phyloP scores from a whole-genome alignment of 75 land plant species.

The Picea glauca region DNA sequence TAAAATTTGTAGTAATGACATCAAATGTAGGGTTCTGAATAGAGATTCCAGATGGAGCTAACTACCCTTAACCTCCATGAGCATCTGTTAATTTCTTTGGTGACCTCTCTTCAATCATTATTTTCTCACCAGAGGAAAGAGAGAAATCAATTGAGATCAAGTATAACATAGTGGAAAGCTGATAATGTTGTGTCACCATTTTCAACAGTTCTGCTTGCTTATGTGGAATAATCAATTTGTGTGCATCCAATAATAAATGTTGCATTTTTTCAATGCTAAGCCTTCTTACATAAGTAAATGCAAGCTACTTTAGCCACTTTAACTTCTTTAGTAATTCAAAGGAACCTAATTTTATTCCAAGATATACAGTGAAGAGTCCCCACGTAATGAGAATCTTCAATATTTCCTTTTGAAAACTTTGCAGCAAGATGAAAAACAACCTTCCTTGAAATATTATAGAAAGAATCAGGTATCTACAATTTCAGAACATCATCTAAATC shows the following conservation, averaged over 20 bases:
- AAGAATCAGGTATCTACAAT: constrained; percentile 74
- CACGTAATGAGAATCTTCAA: constrained; percentile 72
- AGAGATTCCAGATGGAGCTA: constrained; percentile 78
- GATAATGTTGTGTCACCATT: constrained; percentile 74
- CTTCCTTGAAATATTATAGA: constrained; percentile 58
- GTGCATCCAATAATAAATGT: constrained; percentile 55
- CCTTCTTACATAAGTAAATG: constrained; percentile 43
- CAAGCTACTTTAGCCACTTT: constrained; percentile 63
- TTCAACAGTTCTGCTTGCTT: constrained; percentile 85
- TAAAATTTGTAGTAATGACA: constrained; percentile 73
- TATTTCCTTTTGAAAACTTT: constrained; percentile 55
- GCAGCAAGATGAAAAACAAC: constrained; percentile 33
- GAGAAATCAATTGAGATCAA: constrained; percentile 76
- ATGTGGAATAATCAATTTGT: constrained; percentile 21
- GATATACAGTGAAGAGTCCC: constrained; percentile 64
- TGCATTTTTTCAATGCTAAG: constrained; percentile 74
- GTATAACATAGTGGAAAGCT: constrained; percentile 62
- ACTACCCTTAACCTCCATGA: constrained; percentile 76
- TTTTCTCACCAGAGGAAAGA: constrained; percentile 69
- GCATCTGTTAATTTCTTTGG: constrained; percentile 59
- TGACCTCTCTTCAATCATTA: constrained; percentile 81
- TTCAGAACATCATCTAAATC: constrained; percentile 46
- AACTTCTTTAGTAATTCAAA: constrained; percentile 69
- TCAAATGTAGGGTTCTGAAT: constrained; percentile 98
- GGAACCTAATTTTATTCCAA: constrained; percentile 63